Evolutionary conservation across 192 early-diverging fungal species (phyloP).

Genomic region (Mortierella claussenii): DNA sequence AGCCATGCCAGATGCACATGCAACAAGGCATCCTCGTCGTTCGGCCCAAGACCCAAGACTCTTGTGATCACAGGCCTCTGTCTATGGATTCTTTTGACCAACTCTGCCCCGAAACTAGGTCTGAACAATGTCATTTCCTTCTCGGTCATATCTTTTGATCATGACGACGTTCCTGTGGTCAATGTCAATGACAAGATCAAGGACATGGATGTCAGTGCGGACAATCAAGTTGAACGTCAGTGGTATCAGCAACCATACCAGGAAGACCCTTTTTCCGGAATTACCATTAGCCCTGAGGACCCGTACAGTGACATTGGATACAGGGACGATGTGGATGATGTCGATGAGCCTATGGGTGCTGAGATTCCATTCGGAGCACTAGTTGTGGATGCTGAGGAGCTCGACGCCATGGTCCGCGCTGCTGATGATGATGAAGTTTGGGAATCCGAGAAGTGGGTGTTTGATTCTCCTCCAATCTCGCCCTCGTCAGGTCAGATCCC

Average conservation of each 20-base stretch:
- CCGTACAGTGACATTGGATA: background rate
- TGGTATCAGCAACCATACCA: background rate
- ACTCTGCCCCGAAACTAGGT: background rate
- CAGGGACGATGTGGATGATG: background rate
- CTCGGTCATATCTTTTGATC: background rate
- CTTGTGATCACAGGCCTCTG: conserved; percentile 6
- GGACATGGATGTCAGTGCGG: background rate
- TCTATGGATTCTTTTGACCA: conserved; percentile 2
- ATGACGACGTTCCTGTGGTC: background rate
- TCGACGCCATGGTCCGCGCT: conserved; percentile 13
- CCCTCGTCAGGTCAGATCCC: background rate
- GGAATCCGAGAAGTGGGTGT: conserved; percentile 14
- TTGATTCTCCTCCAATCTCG: background rate
- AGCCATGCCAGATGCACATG: too few species aligned
- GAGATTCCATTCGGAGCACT: too few species aligned
- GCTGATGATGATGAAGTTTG: conserved; percentile 27
- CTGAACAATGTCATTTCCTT: conserved; percentile 9
- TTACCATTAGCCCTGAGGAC: background rate
- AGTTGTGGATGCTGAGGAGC: background rate
- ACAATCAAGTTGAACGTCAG: too few species aligned
- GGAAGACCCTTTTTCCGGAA: background rate
- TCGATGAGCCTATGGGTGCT: background rate
- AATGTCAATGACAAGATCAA: background rate
- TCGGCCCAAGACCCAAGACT: background rate
- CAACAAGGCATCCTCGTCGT: background rate